These are phyloP conservation scores for Hypsizygus marmoreus DNA, from an alignment of 768 basidiomycete genomes.

Conservation along the genomic window DNA sequence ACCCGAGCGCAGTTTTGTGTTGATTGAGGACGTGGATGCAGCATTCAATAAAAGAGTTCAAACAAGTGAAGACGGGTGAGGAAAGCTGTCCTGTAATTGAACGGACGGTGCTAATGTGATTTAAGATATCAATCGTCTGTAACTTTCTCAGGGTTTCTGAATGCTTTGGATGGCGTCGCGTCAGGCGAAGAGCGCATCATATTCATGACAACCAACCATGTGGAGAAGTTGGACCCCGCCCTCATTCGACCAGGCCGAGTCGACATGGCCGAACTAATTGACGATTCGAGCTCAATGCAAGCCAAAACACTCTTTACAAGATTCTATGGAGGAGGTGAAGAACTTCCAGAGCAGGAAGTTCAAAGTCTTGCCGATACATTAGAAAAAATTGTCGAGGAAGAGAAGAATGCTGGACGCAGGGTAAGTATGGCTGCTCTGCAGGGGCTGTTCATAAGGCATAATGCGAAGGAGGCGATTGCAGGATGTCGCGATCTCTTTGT, in stretches of 20 bases:
- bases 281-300: slow-evolving; percentile 84
- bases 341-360: slow-evolving; percentile 34
- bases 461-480: slow-evolving; percentile 54
- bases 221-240: slow-evolving; percentile 86
- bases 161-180: slow-evolving; percentile 95
- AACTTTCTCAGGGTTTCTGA: slow-evolving; percentile 96
- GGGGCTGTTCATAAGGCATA: slow-evolving; percentile 87
- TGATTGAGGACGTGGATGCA: slow-evolving; percentile 97
- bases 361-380: slow-evolving; percentile 53
- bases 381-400: slow-evolving; percentile 52
- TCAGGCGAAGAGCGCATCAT: slow-evolving; percentile 98
- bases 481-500: slow-evolving; percentile 50
- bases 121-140: slow-evolving; percentile 89
- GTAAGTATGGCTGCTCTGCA: slow-evolving; percentile 97
- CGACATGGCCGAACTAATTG: slow-evolving; percentile 81
- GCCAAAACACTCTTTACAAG: slow-evolving; percentile 74
- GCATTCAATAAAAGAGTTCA: slow-evolving; percentile 94
- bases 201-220: slow-evolving; percentile 99
- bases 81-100: slow-evolving; percentile 6
- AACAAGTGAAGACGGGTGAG: slow-evolving; percentile 90
- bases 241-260: slow-evolving; percentile 96
- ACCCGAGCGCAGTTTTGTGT: slow-evolving; percentile 90
- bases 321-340: slow-evolving; percentile 71
- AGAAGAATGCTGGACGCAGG: slow-evolving; percentile 51
- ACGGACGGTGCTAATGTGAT: slow-evolving; percentile 5